Conservation (phyloP, 2,329 filamentous ascomycete species). For the Colletotrichum nymphaeae region DNA sequence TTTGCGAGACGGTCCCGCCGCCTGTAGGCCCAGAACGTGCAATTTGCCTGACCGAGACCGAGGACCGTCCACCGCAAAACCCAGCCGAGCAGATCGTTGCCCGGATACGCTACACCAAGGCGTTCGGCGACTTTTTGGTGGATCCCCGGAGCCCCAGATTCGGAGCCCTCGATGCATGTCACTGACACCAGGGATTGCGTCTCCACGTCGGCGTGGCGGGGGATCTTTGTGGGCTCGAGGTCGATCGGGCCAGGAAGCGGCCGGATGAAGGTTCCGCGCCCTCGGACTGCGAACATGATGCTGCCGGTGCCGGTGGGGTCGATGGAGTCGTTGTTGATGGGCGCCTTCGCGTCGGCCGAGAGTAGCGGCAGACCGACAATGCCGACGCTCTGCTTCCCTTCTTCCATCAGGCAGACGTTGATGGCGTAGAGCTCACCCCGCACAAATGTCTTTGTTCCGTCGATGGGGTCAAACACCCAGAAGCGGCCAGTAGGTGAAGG, state of each 20-base stretch:
- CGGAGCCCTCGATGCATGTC: constrained; percentile 57
- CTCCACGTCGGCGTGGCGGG: constrained; percentile 41
- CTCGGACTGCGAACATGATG: constrained; percentile 62
- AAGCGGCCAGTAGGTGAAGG: constrained; percentile 51
- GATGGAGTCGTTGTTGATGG: constrained; percentile 56
- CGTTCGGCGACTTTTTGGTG: constrained; percentile 56
- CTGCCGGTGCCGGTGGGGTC: constrained; percentile 57
- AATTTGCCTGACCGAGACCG: constrained; percentile 63
- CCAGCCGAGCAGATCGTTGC: constrained; percentile 67
- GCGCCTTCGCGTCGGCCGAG: constrained; percentile 49
- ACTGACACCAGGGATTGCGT: constrained; percentile 54
- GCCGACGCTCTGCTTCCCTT: constrained; percentile 60
- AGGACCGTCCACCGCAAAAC: constrained; percentile 66
- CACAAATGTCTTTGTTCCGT: constrained; percentile 69
- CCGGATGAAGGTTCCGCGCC: constrained; percentile 60
- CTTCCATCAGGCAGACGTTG: constrained; percentile 64
- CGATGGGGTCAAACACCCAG: constrained; percentile 72
- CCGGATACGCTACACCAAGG: constrained; percentile 57
- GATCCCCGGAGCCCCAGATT: constrained; percentile 60
- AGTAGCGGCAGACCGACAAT: constrained; percentile 62
- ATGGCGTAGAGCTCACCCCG: constrained; percentile 66
- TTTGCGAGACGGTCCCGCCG: constrained; percentile 60
- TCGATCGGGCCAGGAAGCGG: constrained; percentile 46
- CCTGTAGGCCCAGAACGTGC: constrained; percentile 68
- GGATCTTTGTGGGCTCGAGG: constrained; percentile 43